Base-by-base conservation (phyloP, 2,329 filamentous ascomycete genomes). In the Sclerotinia nivalis region DNA sequence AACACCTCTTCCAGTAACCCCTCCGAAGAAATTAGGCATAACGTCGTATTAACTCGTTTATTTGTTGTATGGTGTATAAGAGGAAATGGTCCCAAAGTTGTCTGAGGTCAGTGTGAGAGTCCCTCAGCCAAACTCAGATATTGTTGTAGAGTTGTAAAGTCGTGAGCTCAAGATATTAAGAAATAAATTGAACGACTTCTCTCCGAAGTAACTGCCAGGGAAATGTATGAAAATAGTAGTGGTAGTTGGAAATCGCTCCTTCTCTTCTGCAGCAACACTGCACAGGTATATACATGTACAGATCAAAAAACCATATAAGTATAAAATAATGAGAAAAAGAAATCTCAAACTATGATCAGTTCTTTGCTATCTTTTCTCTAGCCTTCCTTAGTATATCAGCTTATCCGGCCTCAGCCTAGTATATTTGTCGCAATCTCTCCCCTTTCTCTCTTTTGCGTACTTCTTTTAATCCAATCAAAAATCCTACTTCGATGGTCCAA, bases 1-100 rank as follows among this genome's bases (percentile, higher is more conserved):
- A 70, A 74, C 76, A 69, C 74, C 73, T 60, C 74, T 77, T 55
- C 78, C 75, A 65, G 75, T 78, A 47, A 79, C 75, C n/a, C 72
- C 73, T 66, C 73, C 75, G 71, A 79, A 78, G 34, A 76, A 75
- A 68, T 49, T 70, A 47, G 76, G 77, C 78, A 80, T 80, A 2
- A 71, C 72, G 68, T n/a, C 28, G 10, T 54, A 50, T 55, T 64
- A 64, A 58, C 15, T 56, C 52, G 47, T 52, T 18, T 31, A 18
- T 25, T 45, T 20, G 40, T 1, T n/a, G 28, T 47, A 20, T 58
- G 28, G 5, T 28, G 15, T 37, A 12, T 50, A 22, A 37, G n/a
- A 37, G 37, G 22, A 10, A 25, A 49, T 34, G 40, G 5, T 31
- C 28, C 34, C 12, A 50, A 34, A 28, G n/a, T 43, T 40, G 0